Evolutionary conservation across 768 basidiomycete species (phyloP), one percentile per base, ranked within the genome.

Genomic region (Cyclocybe cylindracea): DNA sequence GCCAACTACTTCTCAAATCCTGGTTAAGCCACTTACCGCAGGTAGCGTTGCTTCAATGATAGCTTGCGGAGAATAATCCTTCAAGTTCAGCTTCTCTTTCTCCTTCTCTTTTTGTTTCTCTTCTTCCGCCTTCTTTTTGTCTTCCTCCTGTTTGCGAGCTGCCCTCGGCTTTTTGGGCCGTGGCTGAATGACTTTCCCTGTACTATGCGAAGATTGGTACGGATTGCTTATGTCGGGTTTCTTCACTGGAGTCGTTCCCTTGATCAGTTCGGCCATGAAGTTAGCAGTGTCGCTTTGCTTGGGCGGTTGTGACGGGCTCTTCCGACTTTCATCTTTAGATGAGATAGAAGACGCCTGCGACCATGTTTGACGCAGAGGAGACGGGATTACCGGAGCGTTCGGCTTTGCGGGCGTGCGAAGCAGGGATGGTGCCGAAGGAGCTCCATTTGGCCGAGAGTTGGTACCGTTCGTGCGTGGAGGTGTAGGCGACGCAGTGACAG

Each of bases 11-110:
- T 14, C 1, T 14, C 16, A 11, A 44, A 13, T n/a, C 31, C 7
- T 46, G 45, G 29, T 14, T 50, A 37, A 37, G 19, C 33, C 11
- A 67, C 78, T 51, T 52, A 83, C 85, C 77, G 84, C 88, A 10
- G 89, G 89, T 10, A 91, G 61, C 2, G 89, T 90, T 2, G 88
- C 87, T 67, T 89, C 87, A 40, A 91, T 86, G 44, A 89, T 85
- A 35, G 80, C 82, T 55, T 87, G 86, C 1, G 84, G 79, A 34
- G 84, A 81, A 44, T 67, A 63, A 46, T 70, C 65, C 53, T 68
- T 70, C 13, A 56, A 44, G 49, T 51, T 63, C 16, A 56, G 62
- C 33, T 65, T 60, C 29, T 62, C 61, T 46, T 73, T 68, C 45
- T 57, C 56, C 44, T 66, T 61, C 41, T 67, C 24, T 24, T 24